Base-by-base conservation (phyloP, 1,139 yeast genomes). In the Hanseniaspora uvarum region DNA sequence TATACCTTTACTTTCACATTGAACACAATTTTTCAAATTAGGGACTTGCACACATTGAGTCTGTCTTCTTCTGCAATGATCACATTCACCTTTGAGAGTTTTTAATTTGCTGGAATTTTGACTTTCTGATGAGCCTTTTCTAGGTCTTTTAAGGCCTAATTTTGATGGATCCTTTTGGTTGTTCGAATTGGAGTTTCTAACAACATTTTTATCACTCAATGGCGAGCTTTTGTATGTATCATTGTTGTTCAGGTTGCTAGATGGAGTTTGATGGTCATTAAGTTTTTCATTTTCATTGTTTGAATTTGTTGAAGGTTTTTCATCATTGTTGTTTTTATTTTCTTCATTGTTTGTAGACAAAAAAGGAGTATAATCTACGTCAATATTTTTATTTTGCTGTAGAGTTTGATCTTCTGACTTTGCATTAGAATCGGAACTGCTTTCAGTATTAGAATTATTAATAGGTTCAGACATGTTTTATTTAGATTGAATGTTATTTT, bases 1-100 rank as follows among this genome's bases (percentile, higher is more conserved):
- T n/a, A 81, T 66, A 3, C 82, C 80, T 62, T 80, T 81, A 4
- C 80, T 68, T 62, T 81, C 87, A 67, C 92, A 83, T 62, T 80
- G 83, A 24, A 77, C 77, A 65, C 89, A 83, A 59, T 76, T 78
- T 49, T 73, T 70, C 16, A 79, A 67, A 45, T 77, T 79, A 1
- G 86, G 82, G 0, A 77, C 71, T 59, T 77, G 69, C 6, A 81
- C 80, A 69, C 92, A 83, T 62, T 79, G 79, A 28, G 78, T 79
- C 60, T 80, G 81, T 53, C 83, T 69, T 56, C 84, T 70, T 54
- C 86, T 71, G 65, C 89, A 83, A 60, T 80, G 85, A 61, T 81
- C 86, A 64, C 89, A 83, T 1, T 85, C 83, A 36, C 67, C 64
- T 14, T 48, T 48, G 12, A 23, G 14, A 46, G 16, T 16, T 51